Percentiles rank a stretch among this genome's conserved stretches.
These are phyloP conservation scores for Cryptosporidium tyzzeri DNA, from an alignment of 169 alveolate species.

Conservation along the genomic window DNA sequence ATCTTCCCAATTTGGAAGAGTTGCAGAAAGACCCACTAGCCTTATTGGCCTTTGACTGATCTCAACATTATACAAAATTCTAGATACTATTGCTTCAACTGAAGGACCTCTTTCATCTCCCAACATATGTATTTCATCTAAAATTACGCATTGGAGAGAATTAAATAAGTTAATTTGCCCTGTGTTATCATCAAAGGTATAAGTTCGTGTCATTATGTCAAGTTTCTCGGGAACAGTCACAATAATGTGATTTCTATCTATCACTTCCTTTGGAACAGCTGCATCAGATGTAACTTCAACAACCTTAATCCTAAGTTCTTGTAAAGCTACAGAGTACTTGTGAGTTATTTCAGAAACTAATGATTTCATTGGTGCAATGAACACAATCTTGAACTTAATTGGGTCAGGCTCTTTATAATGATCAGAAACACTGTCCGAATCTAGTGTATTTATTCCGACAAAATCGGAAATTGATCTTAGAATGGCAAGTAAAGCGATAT, in stretches of 20 bases:
- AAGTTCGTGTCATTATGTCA: constrained; percentile 98
- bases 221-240: constrained; percentile 99
- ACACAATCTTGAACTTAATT: constrained; percentile 93
- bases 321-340: constrained; percentile 75
- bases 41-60: constrained; percentile 45
- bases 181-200: not conserved
- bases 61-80: constrained; percentile 86
- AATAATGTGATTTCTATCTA: constrained; percentile 97
- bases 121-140: constrained; percentile 99
- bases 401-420: constrained; percentile 23
- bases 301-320: constrained; percentile 89
- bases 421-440: not conserved
- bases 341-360: constrained; percentile 92
- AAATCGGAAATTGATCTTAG: constrained; percentile 89
- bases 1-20: constrained; percentile 99
- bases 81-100: constrained; percentile 98
- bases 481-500: constrained; percentile 98
- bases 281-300: constrained; percentile 98
- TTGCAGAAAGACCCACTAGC: constrained; percentile 97
- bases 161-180: constrained; percentile 70
- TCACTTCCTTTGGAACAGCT: constrained; percentile 92
- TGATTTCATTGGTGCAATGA: constrained; percentile 99
- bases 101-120: constrained; percentile 99
- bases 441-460: constrained; percentile 6
- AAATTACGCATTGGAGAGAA: constrained; percentile 90